Evolutionary conservation across 2,329 filamentous ascomycete species (phyloP), one percentile per base, ranked within the genome.

Genomic region (Diaporthe caulivora): DNA sequence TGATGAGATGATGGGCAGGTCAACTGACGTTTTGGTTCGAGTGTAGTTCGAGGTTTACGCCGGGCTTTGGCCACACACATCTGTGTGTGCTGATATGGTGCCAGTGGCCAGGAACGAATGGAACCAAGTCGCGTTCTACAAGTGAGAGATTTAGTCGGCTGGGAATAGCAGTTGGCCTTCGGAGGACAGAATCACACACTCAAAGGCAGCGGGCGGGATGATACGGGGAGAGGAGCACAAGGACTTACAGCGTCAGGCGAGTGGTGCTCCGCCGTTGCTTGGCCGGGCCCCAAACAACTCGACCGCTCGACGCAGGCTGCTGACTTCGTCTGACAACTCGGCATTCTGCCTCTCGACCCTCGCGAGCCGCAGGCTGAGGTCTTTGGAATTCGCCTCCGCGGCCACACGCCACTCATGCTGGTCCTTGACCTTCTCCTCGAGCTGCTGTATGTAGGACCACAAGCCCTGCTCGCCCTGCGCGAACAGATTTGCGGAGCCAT

Each of bases 361-460:
- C 55, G 55, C 69, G n/a, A 71, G 69, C 69, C 69, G 69, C 47
- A 57, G 42, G 34, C 42, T 62, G 44, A 71, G 69, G 37, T 71
- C 69, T 15, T 71, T 71, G 34, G 58, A 53, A 21, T 53, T 44
- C 42, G 44, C 55, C 69, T 71, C 69, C 6, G 69, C 57, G 18
- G 34, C 44, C 29, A 40, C 47, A 9, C 62, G 80, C 65, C 83
- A 83, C 44, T 88, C 86, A 49, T 81, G 83, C 29, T 89, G 78
- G 17, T 83, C 80, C 71, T 86, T 85, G n/a, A 89, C 80, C 76
- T 84, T 85, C 17, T 90, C 88, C 79, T 96, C 93, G 65, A 96
- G 85, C 24, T 87, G 88, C 72, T 94, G 91, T 44, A 95, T 89
- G 78, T 95, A 95, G 5, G 87, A 84, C 92, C 92, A 95, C 11